These are phyloP conservation scores for Xylariaceae sp. DNA, from an alignment of 2,329 filamentous ascomycete genomes.

Conservation along the genomic window DNA sequence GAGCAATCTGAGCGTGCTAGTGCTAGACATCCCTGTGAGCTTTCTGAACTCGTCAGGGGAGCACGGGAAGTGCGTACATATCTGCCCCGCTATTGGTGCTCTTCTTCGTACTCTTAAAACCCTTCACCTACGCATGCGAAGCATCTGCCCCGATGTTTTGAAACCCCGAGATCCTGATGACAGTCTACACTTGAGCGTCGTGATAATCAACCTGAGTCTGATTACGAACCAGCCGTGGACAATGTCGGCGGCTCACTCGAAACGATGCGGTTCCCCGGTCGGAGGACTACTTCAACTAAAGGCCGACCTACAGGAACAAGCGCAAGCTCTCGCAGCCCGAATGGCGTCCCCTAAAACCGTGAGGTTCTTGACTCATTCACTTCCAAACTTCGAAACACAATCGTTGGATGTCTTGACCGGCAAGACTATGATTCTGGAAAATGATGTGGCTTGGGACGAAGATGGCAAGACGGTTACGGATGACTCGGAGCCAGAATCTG, in stretches of 20 bases:
- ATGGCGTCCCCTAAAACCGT: slow-evolving; percentile 8
- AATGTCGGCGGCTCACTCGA: slow-evolving; percentile 4
- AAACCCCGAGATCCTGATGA: not conserved
- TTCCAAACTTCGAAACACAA: slow-evolving; percentile 1
- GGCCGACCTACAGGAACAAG: slow-evolving; percentile 5
- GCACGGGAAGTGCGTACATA: not conserved
- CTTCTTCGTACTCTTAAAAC: slow-evolving; percentile 7
- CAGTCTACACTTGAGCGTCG: not conserved
- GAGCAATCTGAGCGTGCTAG: slow-evolving; percentile 3
- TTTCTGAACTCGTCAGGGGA: not conserved
- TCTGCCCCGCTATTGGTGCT: not conserved
- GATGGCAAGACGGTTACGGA: too few relatives aligned
- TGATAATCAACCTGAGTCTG: slow-evolving; percentile 10
- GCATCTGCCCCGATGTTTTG: slow-evolving; percentile 11
- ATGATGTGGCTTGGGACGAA: too few relatives aligned
- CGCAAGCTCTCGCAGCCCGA: slow-evolving; percentile 3
- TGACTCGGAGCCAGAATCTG: too few relatives aligned
- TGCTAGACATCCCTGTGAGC: not conserved
- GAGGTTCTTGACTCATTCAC: slow-evolving; percentile 7
- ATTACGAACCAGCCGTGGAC: not conserved
- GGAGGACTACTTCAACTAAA: slow-evolving; percentile 3
- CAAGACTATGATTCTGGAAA: slow-evolving; percentile 5
- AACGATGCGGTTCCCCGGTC: slow-evolving; percentile 1
- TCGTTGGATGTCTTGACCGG: slow-evolving; percentile 13
- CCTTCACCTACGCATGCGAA: slow-evolving; percentile 11